Conservation (phyloP, 192 early-diverging fungal species). For the Coemansia sp. region DNA sequence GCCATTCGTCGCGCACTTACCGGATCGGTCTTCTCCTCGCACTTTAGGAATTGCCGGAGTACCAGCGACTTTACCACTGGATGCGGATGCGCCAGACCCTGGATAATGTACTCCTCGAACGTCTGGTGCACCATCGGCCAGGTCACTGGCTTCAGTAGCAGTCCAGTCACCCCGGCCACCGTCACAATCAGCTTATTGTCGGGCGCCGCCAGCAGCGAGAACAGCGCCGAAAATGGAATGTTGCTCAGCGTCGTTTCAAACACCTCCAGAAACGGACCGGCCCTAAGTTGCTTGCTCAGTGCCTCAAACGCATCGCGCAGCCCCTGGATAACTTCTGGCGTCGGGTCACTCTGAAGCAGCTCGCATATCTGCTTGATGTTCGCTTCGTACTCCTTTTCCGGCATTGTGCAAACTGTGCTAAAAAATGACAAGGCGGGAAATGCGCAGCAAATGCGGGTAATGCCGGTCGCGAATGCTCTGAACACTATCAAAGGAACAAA, state of each 20-base stretch:
- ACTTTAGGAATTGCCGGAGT: constrained; percentile 45
- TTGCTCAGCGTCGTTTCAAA: constrained; percentile 46
- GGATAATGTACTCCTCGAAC: constrained; percentile 49
- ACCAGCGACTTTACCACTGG: constrained; percentile 42
- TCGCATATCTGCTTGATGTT: constrained; percentile 46
- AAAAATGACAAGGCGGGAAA: background rate
- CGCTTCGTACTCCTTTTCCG: constrained; percentile 31
- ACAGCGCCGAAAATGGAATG: constrained; percentile 43
- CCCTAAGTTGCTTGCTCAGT: constrained; percentile 39
- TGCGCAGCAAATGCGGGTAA: constrained; percentile 2
- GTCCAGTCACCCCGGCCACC: constrained; percentile 31
- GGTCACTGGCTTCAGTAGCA: constrained; percentile 41
- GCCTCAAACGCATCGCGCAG: constrained; percentile 34
- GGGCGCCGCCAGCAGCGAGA: constrained; percentile 42
- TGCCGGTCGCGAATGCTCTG: constrained; percentile 21
- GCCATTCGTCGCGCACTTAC: constrained; percentile 19
- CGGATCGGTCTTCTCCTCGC: constrained; percentile 21
- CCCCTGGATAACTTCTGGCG: constrained; percentile 36
- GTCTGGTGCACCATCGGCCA: constrained; percentile 48
- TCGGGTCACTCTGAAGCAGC: constrained; percentile 44
- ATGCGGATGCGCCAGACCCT: constrained; percentile 45
- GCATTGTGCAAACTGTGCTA: too few species aligned
- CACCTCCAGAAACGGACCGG: constrained; percentile 45
- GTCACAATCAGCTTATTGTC: constrained; percentile 41
- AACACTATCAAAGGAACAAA: too few species aligned